These are phyloP conservation scores for Tulasnella sp. DNA, from an alignment of 768 basidiomycete species.

Conservation along the genomic window DNA sequence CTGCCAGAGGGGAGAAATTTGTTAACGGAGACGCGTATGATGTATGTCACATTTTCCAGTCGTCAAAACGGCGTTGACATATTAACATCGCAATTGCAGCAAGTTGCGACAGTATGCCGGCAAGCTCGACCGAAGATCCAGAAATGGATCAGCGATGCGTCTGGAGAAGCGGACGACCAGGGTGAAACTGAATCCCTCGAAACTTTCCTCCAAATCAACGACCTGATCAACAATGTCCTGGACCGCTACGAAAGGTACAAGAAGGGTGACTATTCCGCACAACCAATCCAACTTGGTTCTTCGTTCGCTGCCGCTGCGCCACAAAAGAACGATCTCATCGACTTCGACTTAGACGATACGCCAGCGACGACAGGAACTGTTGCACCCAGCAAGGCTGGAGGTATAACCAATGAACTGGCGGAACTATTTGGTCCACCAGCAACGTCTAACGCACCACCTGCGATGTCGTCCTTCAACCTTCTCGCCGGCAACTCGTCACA, in stretches of 20 bases:
- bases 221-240: conserved; percentile 90
- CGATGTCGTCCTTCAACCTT: conserved; percentile 19
- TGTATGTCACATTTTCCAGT: conserved; percentile 32
- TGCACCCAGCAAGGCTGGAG: conserved; percentile 18
- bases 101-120: conserved; percentile 74
- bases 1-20: conserved; percentile 58
- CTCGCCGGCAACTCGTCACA: conserved; percentile 11
- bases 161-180: conserved; percentile 54
- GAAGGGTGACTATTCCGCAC: conserved; percentile 74
- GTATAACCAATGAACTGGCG: conserved; percentile 43
- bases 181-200: conserved; percentile 30
- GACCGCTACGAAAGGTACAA: conserved; percentile 88
- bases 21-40: conserved; percentile 88
- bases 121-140: conserved; percentile 88
- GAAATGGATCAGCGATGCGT: conserved; percentile 91
- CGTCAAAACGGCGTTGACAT: background rate
- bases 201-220: conserved; percentile 90
- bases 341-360: conserved; percentile 45
- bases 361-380: conserved; percentile 7
- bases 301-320: conserved; percentile 3
- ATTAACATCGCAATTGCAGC: conserved; percentile 33
- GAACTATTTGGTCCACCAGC: conserved; percentile 38
- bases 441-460: conserved; percentile 14
- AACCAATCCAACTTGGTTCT: conserved; percentile 31
- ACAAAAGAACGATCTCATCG: conserved; percentile 41